Conservation (phyloP, 2,329 filamentous ascomycete genomes). For the Escovopsis sp. region DNA sequence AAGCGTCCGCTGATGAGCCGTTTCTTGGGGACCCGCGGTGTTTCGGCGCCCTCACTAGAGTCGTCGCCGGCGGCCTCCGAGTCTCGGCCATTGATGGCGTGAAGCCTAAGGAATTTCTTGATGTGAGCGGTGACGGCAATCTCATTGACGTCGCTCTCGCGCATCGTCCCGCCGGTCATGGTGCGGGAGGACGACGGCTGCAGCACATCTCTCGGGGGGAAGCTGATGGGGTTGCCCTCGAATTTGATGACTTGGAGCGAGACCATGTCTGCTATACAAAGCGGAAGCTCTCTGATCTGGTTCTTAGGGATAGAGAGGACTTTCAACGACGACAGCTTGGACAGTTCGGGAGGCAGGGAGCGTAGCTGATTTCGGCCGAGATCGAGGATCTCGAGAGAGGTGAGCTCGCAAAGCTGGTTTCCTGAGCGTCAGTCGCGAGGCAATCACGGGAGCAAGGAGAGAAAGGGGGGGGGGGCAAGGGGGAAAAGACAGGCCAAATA, state of each 20-base stretch:
- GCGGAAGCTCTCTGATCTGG: constrained; percentile 67
- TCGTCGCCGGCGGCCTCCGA: constrained; percentile 43
- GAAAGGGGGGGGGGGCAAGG: too few relatives aligned
- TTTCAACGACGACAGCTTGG: constrained; percentile 68
- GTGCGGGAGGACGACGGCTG: constrained; percentile 41
- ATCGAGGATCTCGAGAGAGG: constrained; percentile 81
- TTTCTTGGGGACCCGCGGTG: constrained; percentile 54
- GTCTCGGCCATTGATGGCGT: constrained; percentile 35
- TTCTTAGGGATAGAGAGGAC: constrained; percentile 82
- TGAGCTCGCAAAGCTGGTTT: constrained; percentile 64
- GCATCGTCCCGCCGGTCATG: constrained; percentile 34
- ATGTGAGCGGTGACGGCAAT: constrained; percentile 44
- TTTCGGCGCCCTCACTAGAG: constrained; percentile 61
- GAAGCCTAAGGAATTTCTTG: constrained; percentile 43
- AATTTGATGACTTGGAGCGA: constrained; percentile 82
- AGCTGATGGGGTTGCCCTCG: constrained; percentile 71
- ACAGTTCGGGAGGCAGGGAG: constrained; percentile 62
- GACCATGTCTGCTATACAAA: constrained; percentile 76
- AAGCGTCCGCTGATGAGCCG: constrained; percentile 50
- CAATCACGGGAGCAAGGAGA: neutral
- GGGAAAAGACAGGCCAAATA: too few relatives aligned
- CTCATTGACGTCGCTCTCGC: constrained; percentile 48
- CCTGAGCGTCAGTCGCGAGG: constrained; percentile 8
- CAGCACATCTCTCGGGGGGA: constrained; percentile 57
- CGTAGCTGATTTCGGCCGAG: constrained; percentile 77